Conservation (phyloP, 2,329 filamentous ascomycete genomes). For the Calonectria fujianensis region DNA sequence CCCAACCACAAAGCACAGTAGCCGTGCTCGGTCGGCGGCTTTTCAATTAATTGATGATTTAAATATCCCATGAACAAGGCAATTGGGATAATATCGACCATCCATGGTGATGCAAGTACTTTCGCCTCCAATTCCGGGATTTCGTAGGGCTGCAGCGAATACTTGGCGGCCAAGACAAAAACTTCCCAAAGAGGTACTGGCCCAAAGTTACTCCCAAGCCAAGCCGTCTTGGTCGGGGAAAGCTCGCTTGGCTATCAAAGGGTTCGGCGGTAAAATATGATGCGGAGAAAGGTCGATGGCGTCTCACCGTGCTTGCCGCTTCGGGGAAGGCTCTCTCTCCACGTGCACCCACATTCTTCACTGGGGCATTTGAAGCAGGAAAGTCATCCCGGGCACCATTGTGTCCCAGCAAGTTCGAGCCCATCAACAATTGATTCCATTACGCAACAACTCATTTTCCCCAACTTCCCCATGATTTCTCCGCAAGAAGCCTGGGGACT, state of each 20-base stretch:
- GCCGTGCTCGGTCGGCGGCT: not conserved
- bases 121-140: too few relatives aligned
- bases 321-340: not conserved
- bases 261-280: not conserved
- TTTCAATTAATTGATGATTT: not conserved
- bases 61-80: too few relatives aligned
- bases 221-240: not conserved
- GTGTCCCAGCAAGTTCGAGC: not conserved
- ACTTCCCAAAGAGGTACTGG: not conserved
- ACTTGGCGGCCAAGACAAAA: not conserved
- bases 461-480: constrained; percentile 6
- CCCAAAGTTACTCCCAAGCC: not conserved
- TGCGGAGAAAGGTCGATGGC: not conserved
- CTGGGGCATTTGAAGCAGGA: not conserved
- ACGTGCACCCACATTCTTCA: not conserved
- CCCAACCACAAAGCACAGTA: not conserved
- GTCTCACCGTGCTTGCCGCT: not conserved
- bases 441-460: not conserved
- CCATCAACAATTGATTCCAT: not conserved
- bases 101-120: too few relatives aligned
- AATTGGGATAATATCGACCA: too few relatives aligned
- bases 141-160: not conserved
- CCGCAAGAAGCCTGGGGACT: not conserved
- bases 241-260: not conserved
- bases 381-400: not conserved